A percentile compares a stretch with the other conserved stretches of the same genome.
Conservation (phyloP, 139 green algal species). For the Micractinium sp. region DNA sequence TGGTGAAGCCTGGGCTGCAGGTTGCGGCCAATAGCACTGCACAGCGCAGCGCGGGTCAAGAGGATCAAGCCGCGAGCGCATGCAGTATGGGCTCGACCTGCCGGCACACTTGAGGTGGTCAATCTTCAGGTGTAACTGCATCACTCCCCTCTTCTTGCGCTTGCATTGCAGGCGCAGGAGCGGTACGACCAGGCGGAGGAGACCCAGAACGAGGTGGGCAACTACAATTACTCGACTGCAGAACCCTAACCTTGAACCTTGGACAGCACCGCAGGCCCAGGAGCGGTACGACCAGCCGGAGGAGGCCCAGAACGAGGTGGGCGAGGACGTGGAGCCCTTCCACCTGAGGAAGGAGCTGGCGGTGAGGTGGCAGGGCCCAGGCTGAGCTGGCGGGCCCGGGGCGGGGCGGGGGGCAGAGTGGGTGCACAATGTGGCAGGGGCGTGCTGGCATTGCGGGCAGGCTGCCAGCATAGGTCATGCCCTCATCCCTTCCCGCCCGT, state of each 20-base stretch:
- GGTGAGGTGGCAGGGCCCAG: conserved; percentile 20
- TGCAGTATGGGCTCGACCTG: too few relatives aligned
- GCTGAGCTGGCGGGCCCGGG: not conserved
- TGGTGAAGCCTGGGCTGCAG: too few relatives aligned
- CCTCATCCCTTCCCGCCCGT: not conserved
- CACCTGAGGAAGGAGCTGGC: conserved; percentile 70
- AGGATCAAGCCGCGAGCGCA: too few relatives aligned
- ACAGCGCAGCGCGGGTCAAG: too few relatives aligned
- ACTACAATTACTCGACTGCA: not conserved
- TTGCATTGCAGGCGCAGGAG: not conserved
- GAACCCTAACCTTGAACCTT: not conserved
- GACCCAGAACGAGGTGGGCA: conserved; percentile 54
- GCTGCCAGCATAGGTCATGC: not conserved
- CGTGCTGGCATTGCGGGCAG: too few relatives aligned
- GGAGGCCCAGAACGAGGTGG: conserved; percentile 59
- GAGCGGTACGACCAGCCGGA: conserved; percentile 63
- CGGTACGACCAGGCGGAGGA: conserved; percentile 35
- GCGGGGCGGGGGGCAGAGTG: not conserved
- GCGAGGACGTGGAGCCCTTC: conserved; percentile 74
- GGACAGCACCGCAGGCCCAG: conserved; percentile 45
- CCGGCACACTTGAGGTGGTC: too few relatives aligned
- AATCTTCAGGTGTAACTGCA: too few relatives aligned
- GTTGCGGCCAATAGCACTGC: too few relatives aligned
- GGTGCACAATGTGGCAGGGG: too few relatives aligned
- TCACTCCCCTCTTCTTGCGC: too few relatives aligned